Evolutionary conservation across 331 rosid genomes (phyloP), one percentile per base, ranked within the genome.

Genomic region (Arachis monticola): DNA sequence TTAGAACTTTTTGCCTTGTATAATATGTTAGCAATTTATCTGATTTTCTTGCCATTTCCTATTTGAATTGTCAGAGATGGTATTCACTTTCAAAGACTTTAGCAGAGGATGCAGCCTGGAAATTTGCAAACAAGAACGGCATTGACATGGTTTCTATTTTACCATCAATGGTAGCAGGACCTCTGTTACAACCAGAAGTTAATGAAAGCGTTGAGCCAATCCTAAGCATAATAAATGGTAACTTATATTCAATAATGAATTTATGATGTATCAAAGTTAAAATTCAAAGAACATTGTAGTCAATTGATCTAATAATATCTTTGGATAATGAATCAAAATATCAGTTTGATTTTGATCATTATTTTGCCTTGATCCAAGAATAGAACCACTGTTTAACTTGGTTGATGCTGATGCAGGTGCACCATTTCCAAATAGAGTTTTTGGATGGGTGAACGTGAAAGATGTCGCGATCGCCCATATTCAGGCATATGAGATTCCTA

Each of bases 21-120:
- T n/a, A n/a, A n/a, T n/a, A n/a, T n/a, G n/a, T n/a, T 55, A 31
- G 31, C 30, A 40, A 10, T 52, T 17, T 47, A 4, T 30, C 57
- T 63, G 53, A 75, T 13, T 78, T 56, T 38, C 48, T 61, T 64
- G 22, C 55, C 73, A 44, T 44, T 27, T 82, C 46, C 40, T 59
- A 55, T 60, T 73, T 65, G 62, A 68, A 61, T 50, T 76, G 82
- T 52, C 85, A 94, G 97, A 44, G 70, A 5, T 92, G 97, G 99
- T 90, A 92, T 64, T 58, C 60, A 51, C 90, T 89, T 70, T 93
- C 98, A 46, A 93, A 93, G 86, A 87, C 96, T 64, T 82, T 91
- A 83, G 97, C 97, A 11, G 98, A 93, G 85, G 96, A 86, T 10
- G 88, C 88, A 79, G 98, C 93, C 71, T 93, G 98, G 98, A 91